Conservation (phyloP, 164 flowering plant species). For the Magnolia sinica region DNA sequence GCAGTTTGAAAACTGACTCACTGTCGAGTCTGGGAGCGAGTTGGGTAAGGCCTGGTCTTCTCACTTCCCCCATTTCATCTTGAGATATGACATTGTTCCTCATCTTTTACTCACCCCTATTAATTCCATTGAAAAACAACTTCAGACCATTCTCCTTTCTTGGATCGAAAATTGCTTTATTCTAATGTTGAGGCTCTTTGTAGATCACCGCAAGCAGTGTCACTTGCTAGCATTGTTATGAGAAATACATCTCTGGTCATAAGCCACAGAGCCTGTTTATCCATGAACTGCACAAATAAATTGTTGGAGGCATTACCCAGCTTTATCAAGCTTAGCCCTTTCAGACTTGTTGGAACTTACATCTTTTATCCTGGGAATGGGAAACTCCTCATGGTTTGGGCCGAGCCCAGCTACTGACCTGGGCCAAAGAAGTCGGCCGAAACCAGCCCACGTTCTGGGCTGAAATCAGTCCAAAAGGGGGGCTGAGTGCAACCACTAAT, state of each 20-base stretch:
- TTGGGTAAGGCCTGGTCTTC: constrained; percentile 45
- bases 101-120: constrained; percentile 55
- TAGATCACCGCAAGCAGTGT: constrained; percentile 16
- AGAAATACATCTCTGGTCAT: constrained; percentile 45
- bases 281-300: constrained; percentile 55
- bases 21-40: too few relatives aligned
- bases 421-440: too few relatives aligned
- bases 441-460: too few relatives aligned
- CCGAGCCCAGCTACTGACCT: too few relatives aligned
- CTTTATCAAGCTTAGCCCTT: constrained; percentile 64
- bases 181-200: constrained; percentile 8
- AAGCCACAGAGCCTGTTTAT: constrained; percentile 52
- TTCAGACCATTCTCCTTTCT: constrained; percentile 31
- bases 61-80: constrained; percentile 53
- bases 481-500: too few relatives aligned
- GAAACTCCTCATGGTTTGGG: constrained; percentile 20
- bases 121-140: constrained; percentile 29
- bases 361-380: constrained; percentile 56
- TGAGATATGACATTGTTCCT: constrained; percentile 63
- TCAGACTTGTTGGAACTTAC: constrained; percentile 68
- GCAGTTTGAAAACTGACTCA: too few relatives aligned
- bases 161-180: constrained; percentile 29
- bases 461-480: too few relatives aligned
- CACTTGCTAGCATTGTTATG: constrained; percentile 37
- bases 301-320: constrained; percentile 43